These are phyloP conservation scores for Neurospora crassa DNA, from an alignment of 2,329 filamentous ascomycete genomes.

Conservation along the genomic window DNA sequence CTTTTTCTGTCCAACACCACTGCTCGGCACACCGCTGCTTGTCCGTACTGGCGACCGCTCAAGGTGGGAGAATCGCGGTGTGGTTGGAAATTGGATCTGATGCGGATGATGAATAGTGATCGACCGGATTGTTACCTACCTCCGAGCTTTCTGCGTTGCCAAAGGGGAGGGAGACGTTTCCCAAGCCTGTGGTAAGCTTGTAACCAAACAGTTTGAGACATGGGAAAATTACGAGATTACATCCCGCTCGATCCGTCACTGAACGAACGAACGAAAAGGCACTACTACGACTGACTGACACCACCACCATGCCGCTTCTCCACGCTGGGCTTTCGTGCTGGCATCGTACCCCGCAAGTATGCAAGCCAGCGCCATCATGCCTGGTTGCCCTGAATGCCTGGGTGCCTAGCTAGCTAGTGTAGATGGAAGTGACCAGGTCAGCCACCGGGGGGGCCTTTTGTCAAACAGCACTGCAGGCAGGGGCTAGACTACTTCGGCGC, in stretches of 20 bases:
- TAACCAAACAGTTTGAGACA: neutral
- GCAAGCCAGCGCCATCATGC: neutral
- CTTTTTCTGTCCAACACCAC: neutral
- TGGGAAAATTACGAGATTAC: neutral
- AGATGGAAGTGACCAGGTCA: neutral
- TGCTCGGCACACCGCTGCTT: neutral
- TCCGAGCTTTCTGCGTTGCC: neutral
- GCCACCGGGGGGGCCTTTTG: neutral
- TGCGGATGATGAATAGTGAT: neutral
- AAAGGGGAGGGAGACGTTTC: neutral
- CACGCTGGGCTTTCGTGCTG: neutral
- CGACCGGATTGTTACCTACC: neutral
- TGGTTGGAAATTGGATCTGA: neutral
- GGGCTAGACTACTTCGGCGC: neutral
- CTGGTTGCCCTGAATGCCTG: neutral
- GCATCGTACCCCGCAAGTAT: neutral
- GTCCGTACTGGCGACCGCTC: neutral
- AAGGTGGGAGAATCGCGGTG: neutral
- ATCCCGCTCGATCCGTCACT: neutral
- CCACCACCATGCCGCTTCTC: neutral
- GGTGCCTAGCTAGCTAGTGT: neutral
- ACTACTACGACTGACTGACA: neutral
- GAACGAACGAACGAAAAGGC: neutral
- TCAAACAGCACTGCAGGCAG: neutral
- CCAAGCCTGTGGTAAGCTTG: neutral